Evolutionary conservation across 305 asterid species (phyloP).

Genomic region (Caryopteris hybrid): DNA sequence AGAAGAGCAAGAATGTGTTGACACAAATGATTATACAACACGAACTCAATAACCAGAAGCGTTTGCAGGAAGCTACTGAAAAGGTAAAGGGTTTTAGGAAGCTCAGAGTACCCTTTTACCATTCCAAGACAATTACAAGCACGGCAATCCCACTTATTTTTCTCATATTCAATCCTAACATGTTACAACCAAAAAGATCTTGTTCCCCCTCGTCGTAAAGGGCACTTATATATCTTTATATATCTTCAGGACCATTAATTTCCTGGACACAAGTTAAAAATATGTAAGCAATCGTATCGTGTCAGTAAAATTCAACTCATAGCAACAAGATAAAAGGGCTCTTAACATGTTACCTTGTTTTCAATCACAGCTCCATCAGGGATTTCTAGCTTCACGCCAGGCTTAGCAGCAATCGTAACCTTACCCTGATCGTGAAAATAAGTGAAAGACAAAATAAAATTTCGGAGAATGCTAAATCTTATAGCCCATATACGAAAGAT

Average conservation of each 20-base stretch:
- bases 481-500: not conserved
- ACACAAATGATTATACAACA: not conserved
- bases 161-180: constrained; percentile 10
- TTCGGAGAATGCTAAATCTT: not conserved
- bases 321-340: not conserved
- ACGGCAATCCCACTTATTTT: constrained; percentile 25
- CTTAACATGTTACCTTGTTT: constrained; percentile 52
- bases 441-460: not conserved
- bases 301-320: not conserved
- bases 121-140: not conserved
- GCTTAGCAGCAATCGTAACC: constrained; percentile 60
- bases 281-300: not conserved
- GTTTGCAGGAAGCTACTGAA: not conserved
- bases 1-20: not conserved
- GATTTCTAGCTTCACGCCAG: constrained; percentile 71
- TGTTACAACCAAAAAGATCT: constrained; percentile 18
- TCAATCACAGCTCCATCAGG: constrained; percentile 73
- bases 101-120: constrained; percentile 6
- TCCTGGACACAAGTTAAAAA: constrained; percentile 25
- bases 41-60: constrained; percentile 1
- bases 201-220: not conserved
- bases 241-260: constrained; percentile 49
- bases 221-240: constrained; percentile 21
- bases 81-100: not conserved
- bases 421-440: constrained; percentile 50